These are phyloP conservation scores for Colletotrichum shisoi DNA, from an alignment of 2,329 filamentous ascomycete genomes.

Conservation along the genomic window DNA sequence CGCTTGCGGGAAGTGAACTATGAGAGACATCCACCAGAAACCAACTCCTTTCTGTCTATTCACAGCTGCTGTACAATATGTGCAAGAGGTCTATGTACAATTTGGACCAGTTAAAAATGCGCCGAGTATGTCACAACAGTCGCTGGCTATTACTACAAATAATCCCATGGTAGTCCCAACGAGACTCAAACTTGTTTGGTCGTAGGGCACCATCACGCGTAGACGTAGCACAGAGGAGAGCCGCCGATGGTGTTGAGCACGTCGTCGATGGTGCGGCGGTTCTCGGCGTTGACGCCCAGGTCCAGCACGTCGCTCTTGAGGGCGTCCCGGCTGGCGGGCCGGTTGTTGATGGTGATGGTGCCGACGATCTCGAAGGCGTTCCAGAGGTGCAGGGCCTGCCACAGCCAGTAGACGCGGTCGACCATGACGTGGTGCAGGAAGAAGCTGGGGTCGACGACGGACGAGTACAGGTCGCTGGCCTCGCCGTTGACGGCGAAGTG, in stretches of 20 bases:
- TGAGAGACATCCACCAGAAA: too few species aligned
- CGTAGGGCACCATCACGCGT: conserved; percentile 25
- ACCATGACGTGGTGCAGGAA: conserved; percentile 45
- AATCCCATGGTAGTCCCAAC: too few species aligned
- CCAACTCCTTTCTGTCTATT: too few species aligned
- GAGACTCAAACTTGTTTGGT: fast-evolving
- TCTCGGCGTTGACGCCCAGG: conserved; percentile 43
- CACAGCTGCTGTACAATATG: neutral
- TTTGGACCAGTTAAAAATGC: neutral
- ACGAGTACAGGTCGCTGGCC: conserved; percentile 46
- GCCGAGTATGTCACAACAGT: too few species aligned
- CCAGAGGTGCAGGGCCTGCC: conserved; percentile 43
- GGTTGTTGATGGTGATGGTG: conserved; percentile 41
- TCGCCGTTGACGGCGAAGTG: conserved; percentile 53
- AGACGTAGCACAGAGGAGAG: conserved; percentile 50
- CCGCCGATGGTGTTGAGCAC: conserved; percentile 46
- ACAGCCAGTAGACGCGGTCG: conserved; percentile 45
- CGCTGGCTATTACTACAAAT: neutral
- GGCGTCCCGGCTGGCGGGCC: conserved; percentile 40
- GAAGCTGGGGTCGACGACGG: conserved; percentile 45
- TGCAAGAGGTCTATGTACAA: neutral
- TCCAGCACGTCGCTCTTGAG: conserved; percentile 43
- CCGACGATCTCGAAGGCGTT: conserved; percentile 39
- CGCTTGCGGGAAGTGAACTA: too few species aligned
- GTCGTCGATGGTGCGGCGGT: conserved; percentile 44